Evolutionary conservation across 2,329 filamentous ascomycete genomes (phyloP).

Genomic region (Penicillium freii): DNA sequence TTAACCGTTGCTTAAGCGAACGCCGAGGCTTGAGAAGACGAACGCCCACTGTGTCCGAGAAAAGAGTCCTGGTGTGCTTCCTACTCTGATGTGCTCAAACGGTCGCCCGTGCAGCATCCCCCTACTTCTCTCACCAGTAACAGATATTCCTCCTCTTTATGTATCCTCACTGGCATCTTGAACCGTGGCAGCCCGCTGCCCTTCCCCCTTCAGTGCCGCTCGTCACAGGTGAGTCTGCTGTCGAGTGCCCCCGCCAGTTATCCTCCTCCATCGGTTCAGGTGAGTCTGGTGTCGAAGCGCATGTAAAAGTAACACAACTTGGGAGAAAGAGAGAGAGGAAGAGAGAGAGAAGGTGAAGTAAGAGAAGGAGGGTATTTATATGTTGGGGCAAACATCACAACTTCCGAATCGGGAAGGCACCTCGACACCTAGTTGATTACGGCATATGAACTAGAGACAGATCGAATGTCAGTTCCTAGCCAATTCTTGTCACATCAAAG

Average conservation of each 20-base stretch:
- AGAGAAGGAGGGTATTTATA: background rate
- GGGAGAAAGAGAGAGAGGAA: background rate
- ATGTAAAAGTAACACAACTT: background rate
- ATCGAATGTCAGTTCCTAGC: background rate
- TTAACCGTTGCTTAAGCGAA: conserved; percentile 3
- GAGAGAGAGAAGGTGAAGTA: background rate
- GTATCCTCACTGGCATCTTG: background rate
- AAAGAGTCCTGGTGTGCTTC: conserved; percentile 5
- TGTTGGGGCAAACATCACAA: background rate
- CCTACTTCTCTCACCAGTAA: conserved; percentile 1
- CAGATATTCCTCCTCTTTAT: background rate
- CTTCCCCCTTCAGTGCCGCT: background rate
- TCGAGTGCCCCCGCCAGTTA: background rate
- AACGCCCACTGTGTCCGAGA: conserved; percentile 9
- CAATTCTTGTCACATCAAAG: background rate
- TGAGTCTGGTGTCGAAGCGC: background rate
- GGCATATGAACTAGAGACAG: background rate
- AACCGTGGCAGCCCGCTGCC: background rate
- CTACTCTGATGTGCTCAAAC: conserved; percentile 3
- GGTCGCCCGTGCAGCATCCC: conserved; percentile 5
- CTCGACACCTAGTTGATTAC: background rate
- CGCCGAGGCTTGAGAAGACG: conserved; percentile 9
- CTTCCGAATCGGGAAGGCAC: background rate
- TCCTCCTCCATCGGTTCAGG: background rate
- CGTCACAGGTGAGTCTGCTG: background rate